Conservation (phyloP, 2,329 filamentous ascomycete genomes). For the Pseudocercospora fijiensis region DNA sequence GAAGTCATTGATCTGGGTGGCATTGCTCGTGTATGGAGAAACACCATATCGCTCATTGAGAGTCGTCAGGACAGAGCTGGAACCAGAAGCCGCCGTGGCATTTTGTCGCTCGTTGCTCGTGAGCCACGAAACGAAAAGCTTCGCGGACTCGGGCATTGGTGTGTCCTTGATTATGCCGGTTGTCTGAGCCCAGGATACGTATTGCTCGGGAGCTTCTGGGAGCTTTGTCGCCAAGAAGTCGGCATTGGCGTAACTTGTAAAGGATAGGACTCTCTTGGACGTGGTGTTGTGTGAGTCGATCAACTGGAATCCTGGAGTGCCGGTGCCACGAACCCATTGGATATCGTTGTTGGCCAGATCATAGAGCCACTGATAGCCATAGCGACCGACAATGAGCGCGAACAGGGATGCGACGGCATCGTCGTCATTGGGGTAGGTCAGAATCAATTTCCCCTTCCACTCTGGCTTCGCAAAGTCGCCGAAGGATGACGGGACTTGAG, state of each 20-base stretch:
- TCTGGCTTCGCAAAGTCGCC: constrained; percentile 50
- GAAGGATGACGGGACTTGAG: constrained; percentile 42
- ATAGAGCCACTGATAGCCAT: constrained; percentile 51
- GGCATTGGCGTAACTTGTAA: constrained; percentile 17
- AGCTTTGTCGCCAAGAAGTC: constrained; percentile 3
- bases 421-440: constrained; percentile 60
- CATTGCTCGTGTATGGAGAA: constrained; percentile 13
- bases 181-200: constrained; percentile 50
- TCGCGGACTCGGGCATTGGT: constrained; percentile 49
- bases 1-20: constrained; percentile 19
- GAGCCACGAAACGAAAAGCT: constrained; percentile 48
- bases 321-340: constrained; percentile 53
- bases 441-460: constrained; percentile 54
- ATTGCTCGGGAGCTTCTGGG: constrained; percentile 36
- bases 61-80: constrained; percentile 2
- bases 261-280: constrained; percentile 21
- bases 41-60: constrained; percentile 18
- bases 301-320: constrained; percentile 42
- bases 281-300: constrained; percentile 19
- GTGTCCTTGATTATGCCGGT: constrained; percentile 50
- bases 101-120: constrained; percentile 16
- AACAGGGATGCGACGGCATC: constrained; percentile 56
- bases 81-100: constrained; percentile 4
- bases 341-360: constrained; percentile 49
- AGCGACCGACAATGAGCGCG: constrained; percentile 45